Conservation (phyloP, 2,329 filamentous ascomycete species). For the Orbilia javanica region DNA sequence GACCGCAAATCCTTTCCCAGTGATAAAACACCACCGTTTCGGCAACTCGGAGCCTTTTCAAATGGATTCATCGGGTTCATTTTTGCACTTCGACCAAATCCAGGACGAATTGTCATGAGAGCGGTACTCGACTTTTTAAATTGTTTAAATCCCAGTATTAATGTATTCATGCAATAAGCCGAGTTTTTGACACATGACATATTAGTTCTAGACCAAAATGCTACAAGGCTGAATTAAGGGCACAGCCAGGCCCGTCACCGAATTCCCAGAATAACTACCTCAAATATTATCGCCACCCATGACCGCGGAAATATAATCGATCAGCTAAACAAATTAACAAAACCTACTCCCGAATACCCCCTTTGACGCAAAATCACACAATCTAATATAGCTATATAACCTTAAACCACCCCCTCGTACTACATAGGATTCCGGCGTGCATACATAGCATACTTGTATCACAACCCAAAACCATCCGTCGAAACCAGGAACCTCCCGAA, state of each 20-base stretch:
- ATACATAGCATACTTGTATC: not conserved
- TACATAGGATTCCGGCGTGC: not conserved
- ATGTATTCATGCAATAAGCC: too few species aligned
- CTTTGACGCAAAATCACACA: not conserved
- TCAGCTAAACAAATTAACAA: too few species aligned
- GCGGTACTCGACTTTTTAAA: too few species aligned
- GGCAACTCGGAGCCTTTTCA: not conserved
- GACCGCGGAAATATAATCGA: too few species aligned
- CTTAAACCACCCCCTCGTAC: not conserved
- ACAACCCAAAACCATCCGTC: constrained; percentile 12
- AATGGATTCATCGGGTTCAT: not conserved
- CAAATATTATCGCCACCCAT: too few species aligned
- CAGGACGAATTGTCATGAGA: too few species aligned
- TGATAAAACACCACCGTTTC: constrained; percentile 4
- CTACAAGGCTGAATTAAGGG: too few species aligned
- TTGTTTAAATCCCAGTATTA: too few species aligned
- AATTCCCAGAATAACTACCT: not conserved
- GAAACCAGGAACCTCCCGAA: not conserved
- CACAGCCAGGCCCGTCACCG: not conserved
- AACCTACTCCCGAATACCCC: not conserved
- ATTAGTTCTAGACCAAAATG: not conserved
- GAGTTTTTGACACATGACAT: not conserved
- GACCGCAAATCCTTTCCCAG: not conserved
- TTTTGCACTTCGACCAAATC: too few species aligned
- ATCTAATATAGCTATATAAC: not conserved